Evolutionary conservation across 1,284 basidiomycete species (phyloP), one percentile per base, ranked within the genome.

Genomic region (Erythrobasidium hasegawianum): DNA sequence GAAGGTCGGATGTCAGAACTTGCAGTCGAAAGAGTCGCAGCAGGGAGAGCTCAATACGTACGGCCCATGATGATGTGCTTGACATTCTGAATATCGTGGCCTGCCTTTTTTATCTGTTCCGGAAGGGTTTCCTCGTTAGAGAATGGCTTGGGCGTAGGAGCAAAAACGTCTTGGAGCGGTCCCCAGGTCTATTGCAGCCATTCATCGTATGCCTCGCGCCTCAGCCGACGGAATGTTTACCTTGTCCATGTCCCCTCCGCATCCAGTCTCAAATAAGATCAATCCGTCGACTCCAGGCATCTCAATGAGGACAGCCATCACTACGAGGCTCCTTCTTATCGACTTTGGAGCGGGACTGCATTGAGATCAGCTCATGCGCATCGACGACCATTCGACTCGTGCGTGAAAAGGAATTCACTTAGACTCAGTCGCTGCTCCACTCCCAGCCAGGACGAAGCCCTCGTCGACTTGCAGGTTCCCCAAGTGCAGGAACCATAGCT

Each of bases 401-500:
- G n/a, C n/a, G n/a, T n/a, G n/a, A n/a, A n/a, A n/a, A n/a, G n/a
- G n/a, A n/a, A n/a, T 54, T 40, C 52, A 33, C 18, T 47, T 53
- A 14, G 61, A 68, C 2, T 47, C 67, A 29, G 41, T 62, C 56
- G 75, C 76, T 26, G 33, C 33, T 4, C 33, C 4, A 33, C 57
- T 72, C 20, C 75, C 75, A 0, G 75, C 70, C n/a, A 74, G 61
- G 64, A 76, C 68, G 69, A 72, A 76, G 16, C 71, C 75, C 20
- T 75, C 73, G 50, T 75, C 74, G 20, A 70, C 71, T 56, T 60
- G 39, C 2, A 76, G 72, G 49, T 72, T 75, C 20, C 75, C 75
- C 3, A 76, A 64, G 59, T 69, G 68, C 55, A 76, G 64, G 20
- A 76, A 71, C 55, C 71, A 71, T 0, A 71, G 69, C 52, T 75